A percentile compares a stretch with the other conserved stretches of the same genome.
These are phyloP conservation scores for Claviceps africana DNA, from an alignment of 2,329 filamentous ascomycete species.

Conservation along the genomic window DNA sequence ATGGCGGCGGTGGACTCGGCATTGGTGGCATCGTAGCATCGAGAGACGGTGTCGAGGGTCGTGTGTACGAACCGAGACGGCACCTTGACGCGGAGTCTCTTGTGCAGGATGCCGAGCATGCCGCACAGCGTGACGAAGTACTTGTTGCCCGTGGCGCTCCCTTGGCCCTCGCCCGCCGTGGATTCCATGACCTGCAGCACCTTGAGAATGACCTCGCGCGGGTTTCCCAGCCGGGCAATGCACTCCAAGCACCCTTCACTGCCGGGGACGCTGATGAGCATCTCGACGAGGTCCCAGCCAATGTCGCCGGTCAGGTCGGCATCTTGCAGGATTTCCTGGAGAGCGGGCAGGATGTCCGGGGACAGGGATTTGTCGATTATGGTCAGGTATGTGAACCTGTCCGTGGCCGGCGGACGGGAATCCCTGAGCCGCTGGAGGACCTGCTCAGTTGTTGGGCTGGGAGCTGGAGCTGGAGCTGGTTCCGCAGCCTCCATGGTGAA, in stretches of 20 bases:
- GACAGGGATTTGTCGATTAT: constrained; percentile 62
- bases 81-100: constrained; percentile 60
- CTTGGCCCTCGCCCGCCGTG: constrained; percentile 22
- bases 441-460: constrained; percentile 23
- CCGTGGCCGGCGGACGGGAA: constrained; percentile 38
- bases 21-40: constrained; percentile 48
- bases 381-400: constrained; percentile 65
- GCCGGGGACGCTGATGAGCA: constrained; percentile 53
- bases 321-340: constrained; percentile 58
- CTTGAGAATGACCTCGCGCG: constrained; percentile 68
- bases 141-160: constrained; percentile 22
- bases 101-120: constrained; percentile 60
- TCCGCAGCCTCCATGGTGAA: constrained; percentile 2
- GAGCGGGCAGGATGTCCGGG: constrained; percentile 48
- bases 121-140: constrained; percentile 58
- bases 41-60: constrained; percentile 57
- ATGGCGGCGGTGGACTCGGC: constrained; percentile 57
- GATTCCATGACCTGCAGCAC: constrained; percentile 59
- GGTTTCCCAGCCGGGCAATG: constrained; percentile 65
- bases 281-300: constrained; percentile 71
- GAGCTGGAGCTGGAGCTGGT: constrained; percentile 2
- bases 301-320: constrained; percentile 57
- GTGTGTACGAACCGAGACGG: constrained; percentile 67
- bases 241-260: constrained; percentile 60
- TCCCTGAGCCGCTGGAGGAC: constrained; percentile 33